These are phyloP conservation scores for Neoboletus magnificus DNA, from an alignment of 768 basidiomycete genomes.

Conservation along the genomic window DNA sequence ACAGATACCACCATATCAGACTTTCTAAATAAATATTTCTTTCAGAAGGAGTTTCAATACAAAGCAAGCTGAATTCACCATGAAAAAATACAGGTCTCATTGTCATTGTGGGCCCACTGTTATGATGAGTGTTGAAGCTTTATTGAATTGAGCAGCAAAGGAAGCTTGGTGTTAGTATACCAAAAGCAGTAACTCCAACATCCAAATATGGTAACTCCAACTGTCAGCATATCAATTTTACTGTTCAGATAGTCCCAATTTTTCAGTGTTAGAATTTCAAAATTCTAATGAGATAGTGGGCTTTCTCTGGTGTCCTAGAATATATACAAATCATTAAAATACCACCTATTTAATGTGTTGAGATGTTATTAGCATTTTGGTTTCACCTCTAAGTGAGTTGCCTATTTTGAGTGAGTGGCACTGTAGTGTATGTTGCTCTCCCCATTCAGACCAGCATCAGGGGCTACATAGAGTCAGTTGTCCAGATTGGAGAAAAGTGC, in stretches of 20 bases:
- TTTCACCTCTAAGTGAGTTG: no score
- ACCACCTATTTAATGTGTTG: neutral
- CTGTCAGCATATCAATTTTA: neutral
- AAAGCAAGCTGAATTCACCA: neutral
- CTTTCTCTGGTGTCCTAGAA: neutral
- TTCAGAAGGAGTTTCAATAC: neutral
- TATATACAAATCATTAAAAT: neutral
- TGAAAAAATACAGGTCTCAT: neutral
- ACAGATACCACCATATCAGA: no score
- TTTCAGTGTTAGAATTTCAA: neutral
- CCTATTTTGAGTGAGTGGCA: no score
- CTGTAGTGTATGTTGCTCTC: no score
- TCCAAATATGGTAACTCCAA: neutral
- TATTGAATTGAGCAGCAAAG: neutral
- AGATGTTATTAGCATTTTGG: neutral
- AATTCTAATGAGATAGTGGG: neutral
- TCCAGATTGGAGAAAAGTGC: no score
- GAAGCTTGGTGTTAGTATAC: no score
- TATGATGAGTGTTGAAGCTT: neutral
- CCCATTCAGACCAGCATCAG: no score
- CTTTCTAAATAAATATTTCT: no score
- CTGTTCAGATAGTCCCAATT: neutral
- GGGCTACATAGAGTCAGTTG: no score
- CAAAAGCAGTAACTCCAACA: neutral
- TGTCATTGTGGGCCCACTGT: neutral